A percentile compares a stretch with the other conserved stretches of the same genome.
Evolutionary conservation across 768 basidiomycete genomes (phyloP).

Genomic region (Leucocoprinus sp.): DNA sequence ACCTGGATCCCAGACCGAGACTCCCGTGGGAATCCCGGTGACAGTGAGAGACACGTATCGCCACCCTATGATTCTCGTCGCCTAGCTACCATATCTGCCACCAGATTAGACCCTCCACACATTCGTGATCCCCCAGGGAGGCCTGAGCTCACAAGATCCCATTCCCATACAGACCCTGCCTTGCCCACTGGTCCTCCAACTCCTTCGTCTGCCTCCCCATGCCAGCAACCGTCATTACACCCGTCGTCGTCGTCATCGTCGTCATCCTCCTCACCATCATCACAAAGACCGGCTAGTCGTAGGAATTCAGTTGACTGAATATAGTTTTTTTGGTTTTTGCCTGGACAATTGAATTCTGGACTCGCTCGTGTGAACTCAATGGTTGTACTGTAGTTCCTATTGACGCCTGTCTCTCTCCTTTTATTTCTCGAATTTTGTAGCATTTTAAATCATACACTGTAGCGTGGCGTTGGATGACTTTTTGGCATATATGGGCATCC

Average conservation of each 20-base stretch:
- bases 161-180: slow-evolving; percentile 13
- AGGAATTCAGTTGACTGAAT: slow-evolving; percentile 29
- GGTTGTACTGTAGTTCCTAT: no score
- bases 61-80: slow-evolving; percentile 44
- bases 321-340: no score
- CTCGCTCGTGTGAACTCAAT: no score
- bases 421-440: no score
- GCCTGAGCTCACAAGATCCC: slow-evolving; percentile 19
- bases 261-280: background rate
- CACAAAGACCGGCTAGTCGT: slow-evolving; percentile 22
- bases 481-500: no score
- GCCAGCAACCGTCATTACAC: slow-evolving; percentile 1
- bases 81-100: slow-evolving; percentile 36
- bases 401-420: no score
- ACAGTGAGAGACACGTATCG: slow-evolving; percentile 36
- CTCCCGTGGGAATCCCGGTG: slow-evolving; percentile 23
- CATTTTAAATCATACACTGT: no score
- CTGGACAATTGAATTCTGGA: no score
- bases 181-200: slow-evolving; percentile 3
- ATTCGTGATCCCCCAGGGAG: slow-evolving; percentile 19
- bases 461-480: no score
- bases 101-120: slow-evolving; percentile 38
- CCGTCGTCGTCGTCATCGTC: background rate
- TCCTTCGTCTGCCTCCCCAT: slow-evolving; percentile 2
- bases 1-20: slow-evolving; percentile 29